Base-by-base conservation (phyloP, 1,284 basidiomycete species). In the Rhodofomes roseus region DNA sequence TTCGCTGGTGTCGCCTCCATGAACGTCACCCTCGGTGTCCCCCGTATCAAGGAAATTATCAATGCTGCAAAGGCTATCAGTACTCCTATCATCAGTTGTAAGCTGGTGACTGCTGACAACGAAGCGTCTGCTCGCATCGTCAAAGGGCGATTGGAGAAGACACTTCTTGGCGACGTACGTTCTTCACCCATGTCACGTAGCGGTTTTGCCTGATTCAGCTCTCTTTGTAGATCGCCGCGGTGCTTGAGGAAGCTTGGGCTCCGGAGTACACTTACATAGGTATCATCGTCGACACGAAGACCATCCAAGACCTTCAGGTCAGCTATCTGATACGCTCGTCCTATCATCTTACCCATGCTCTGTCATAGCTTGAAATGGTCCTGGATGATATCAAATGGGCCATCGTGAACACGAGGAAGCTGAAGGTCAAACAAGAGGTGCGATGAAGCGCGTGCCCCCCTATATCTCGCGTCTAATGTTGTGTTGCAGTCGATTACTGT, bases 31-130 rank as follows among this genome's bases (percentile, higher is more conserved):
- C 86, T 99, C 43, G 97, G 97, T 81, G 97, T 99, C 12, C 97
- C 97, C 23, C 96, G 97, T 73, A 99, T 99, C 79, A 99, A 99
- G 77, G 97, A 99, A 76, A 99, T 99, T 69, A 99, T 99, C 81
- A 99, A 99, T 68, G 97, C 96, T 2, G 94, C 96, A 43, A 99
- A 98, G 76, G 76, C 82, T 50, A 99, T 99, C 76, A 96, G 93
- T 68, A 99, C 97, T 2, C 97, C 97, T 1, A 98, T 99, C 72
- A 99, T 99, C 73, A 96, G 95, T 61, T 97, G 95, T 67, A 95
- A 93, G 72, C 81, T 99, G 20, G 93, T 95, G 22, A 92, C 90
- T 18, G 83, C 85, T 55, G 83, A 90, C 61, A 94, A 86, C 61
- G 95, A 97, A 71, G 83, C 89, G 18, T 94, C 96, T 36, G 97